Evolutionary conservation across 192 early-diverging fungal genomes (phyloP).

Genomic region (Coemansia pectinata): DNA sequence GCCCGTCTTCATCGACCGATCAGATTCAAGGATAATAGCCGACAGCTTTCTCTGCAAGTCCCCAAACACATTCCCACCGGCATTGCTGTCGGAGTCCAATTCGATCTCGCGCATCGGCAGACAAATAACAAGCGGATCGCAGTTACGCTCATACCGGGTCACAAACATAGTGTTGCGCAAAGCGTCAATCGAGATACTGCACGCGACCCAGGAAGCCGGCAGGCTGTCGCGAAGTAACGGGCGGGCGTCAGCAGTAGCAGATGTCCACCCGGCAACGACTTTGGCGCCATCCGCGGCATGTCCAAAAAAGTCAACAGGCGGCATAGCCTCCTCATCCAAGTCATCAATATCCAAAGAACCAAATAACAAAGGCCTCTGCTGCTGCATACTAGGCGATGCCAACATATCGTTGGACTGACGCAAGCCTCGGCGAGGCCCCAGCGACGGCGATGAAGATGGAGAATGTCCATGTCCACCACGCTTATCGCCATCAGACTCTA

Average conservation of each 20-base stretch:
- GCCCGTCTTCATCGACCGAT: conserved; percentile 64
- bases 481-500: neutral
- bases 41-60: conserved; percentile 57
- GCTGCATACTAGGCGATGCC: neutral
- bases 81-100: conserved; percentile 4
- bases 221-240: conserved; percentile 54
- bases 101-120: conserved; percentile 70
- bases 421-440: neutral
- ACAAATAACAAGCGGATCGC: conserved; percentile 63
- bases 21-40: conserved; percentile 68
- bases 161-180: conserved; percentile 69
- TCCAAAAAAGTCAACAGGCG: neutral
- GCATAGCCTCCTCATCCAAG: neutral
- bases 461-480: neutral
- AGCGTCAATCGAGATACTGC: conserved; percentile 75
- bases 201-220: conserved; percentile 73
- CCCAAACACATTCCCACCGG: conserved; percentile 35
- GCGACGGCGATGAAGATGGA: neutral
- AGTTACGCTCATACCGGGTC: conserved; percentile 57
- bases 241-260: neutral
- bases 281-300: conserved; percentile 20
- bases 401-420: neutral
- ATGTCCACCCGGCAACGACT: conserved; percentile 21
- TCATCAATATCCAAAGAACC: neutral
- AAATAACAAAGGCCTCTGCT: neutral